Base-by-base conservation (phyloP, 306 rosid species). In the Castanea crenata region DNA sequence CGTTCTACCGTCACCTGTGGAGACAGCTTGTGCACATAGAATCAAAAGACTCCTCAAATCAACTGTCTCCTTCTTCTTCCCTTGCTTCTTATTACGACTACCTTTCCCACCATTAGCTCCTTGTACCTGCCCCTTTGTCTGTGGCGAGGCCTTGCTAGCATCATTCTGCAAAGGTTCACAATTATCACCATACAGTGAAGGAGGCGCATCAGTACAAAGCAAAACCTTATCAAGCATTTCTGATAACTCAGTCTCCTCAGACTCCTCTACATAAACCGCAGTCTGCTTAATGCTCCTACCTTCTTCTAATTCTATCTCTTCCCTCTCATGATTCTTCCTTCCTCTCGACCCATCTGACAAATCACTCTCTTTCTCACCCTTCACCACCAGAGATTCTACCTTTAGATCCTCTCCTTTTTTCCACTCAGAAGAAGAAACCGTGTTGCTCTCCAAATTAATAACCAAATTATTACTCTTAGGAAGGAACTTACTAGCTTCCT, bases 1-100 rank as follows among this genome's bases (percentile, higher is more conserved):
- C 32, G 81, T 88, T 79, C 85, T 88, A 46, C 59, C 88, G 68
- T 93, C 96, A 62, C 89, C 83, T 82, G 38, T 78, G 35, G 88
- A 87, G 69, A 90, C 94, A 3, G 97, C 88, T 55, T 89, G 91
- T 16, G 98, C 97, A 84, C 98, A 91, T 31, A 80, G 94, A 67
- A 81, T 87, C 65, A 93, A 87, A 23, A 91, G 84, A 23, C 87
- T 76, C 92, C 90, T 83, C 20, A 93, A 85, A 83, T 91, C 94
- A 32, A 86, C 89, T 4, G 79, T 16, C 51, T 80, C 7, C 58
- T 14, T 79, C 10, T 59, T 56, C 20, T 74, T 76, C 14, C 21
- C 44, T 64, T 67, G 80, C 82, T 81, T 88, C 86, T 88, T 88
- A 11, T 85, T 29, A 44, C 82, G 89, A 83, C 69, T 85, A 81